Evolutionary conservation across 352 stramenopile species (phyloP), one percentile per base, ranked within the genome.

Genomic region (Phytophthora sojae): DNA sequence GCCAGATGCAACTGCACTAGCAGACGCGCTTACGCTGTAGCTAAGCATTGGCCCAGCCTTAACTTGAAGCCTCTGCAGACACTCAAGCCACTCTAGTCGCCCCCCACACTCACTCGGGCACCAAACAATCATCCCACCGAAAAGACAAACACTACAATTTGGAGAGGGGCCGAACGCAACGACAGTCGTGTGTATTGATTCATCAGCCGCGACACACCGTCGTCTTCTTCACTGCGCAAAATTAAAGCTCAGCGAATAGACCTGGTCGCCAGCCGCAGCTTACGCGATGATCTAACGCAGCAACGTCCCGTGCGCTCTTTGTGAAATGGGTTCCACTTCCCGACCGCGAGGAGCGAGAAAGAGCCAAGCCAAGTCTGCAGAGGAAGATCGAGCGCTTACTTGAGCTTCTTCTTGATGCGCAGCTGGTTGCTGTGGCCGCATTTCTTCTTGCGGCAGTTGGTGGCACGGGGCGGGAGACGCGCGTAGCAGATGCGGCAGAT

Each of bases 401-500:
- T 99, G 74, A 99, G 92, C 93, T 99, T 99, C 94, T 99, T 99
- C 98, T 99, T 99, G 83, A 98, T 97, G 81, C 98, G 96, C 71
- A 99, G 92, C 91, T 99, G 98, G 80, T 97, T 98, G 71, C 97
- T 99, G 92, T 99, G 98, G 80, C 98, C 98, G 80, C 98, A 99
- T 95, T 99, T 99, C 94, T 99, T 99, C 97, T 99, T 99, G 79
- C 98, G 95, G 96, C 98, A 99, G 94, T 99, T 99, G 69, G 94
- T 99, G 60, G 98, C 98, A 85, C 97, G 97, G 55, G 97, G 97
- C 47, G 98, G 98, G 58, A 99, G 96, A 93, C 98, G 97, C 70
- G 98, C 98, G 86, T 99, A 99, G 88, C 98, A 99, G 81, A 99
- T 99, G 81, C 98, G 97, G 94, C 98, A 99, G 71, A 99, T 98